These are phyloP conservation scores for Termitomyces sp. DNA, from an alignment of 768 basidiomycete species.

Conservation along the genomic window DNA sequence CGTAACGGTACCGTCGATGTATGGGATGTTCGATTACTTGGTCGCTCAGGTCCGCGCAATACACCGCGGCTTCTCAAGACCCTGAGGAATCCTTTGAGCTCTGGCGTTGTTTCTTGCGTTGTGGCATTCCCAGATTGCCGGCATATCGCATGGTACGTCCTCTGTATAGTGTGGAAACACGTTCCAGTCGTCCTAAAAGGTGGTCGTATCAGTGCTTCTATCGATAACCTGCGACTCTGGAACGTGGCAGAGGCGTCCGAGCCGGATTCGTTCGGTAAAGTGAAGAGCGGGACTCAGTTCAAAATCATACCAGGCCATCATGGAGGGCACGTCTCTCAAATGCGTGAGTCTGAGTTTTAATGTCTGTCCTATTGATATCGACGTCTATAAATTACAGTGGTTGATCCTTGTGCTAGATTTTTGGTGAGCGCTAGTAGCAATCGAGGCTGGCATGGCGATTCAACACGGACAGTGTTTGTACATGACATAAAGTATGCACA, in stretches of 20 bases:
- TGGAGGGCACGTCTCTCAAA: slow-evolving; percentile 88
- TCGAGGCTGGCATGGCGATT: slow-evolving; percentile 91
- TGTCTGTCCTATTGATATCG: slow-evolving; percentile 8
- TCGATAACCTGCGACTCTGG: slow-evolving; percentile 93
- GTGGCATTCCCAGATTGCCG: slow-evolving; percentile 88
- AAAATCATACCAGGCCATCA: slow-evolving; percentile 96
- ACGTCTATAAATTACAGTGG: slow-evolving; percentile 41
- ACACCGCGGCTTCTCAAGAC: slow-evolving; percentile 80
- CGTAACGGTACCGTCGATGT: slow-evolving; percentile 88
- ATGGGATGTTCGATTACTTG: slow-evolving; percentile 88
- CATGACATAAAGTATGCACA: slow-evolving; percentile 65
- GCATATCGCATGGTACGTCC: slow-evolving; percentile 81
- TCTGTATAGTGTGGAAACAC: not conserved
- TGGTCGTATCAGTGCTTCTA: slow-evolving; percentile 63
- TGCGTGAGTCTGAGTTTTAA: slow-evolving; percentile 55
- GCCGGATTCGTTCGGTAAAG: slow-evolving; percentile 53
- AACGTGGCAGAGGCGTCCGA: slow-evolving; percentile 78
- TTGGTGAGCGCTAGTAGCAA: slow-evolving; percentile 91
- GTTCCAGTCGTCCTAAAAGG: not conserved
- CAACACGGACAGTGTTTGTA: slow-evolving; percentile 83
- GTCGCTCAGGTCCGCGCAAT: slow-evolving; percentile 49
- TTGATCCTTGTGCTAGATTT: slow-evolving; percentile 81
- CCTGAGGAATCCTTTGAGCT: slow-evolving; percentile 79
- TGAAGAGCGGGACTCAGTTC: slow-evolving; percentile 74
- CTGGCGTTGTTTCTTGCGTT: slow-evolving; percentile 89